A percentile compares a stretch with the other conserved stretches of the same genome.
These are phyloP conservation scores for Quillaja saponaria DNA, from an alignment of 306 rosid species.

Conservation along the genomic window DNA sequence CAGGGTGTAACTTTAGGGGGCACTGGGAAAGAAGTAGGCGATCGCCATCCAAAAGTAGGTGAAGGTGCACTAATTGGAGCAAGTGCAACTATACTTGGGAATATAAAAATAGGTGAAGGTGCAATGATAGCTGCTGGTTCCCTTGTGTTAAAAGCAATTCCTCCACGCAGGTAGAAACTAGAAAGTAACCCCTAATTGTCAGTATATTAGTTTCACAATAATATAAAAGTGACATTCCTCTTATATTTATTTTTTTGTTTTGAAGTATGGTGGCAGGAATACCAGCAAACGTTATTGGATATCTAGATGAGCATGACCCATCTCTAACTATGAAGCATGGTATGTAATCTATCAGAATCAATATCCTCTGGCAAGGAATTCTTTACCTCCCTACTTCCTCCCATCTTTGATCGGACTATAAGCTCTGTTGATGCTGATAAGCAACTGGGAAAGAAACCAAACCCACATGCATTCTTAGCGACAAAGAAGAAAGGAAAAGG, in stretches of 20 bases:
- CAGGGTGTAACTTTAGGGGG: constrained; percentile 97
- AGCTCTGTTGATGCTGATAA: constrained; percentile 5
- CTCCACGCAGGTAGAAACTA: constrained; percentile 77
- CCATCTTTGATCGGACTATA: neutral
- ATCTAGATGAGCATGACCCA: constrained; percentile 61
- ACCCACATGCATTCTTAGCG: too few relatives aligned
- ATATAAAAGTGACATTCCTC: constrained; percentile 20
- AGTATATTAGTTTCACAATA: neutral
- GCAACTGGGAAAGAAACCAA: too few relatives aligned
- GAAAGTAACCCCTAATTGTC: constrained; percentile 2
- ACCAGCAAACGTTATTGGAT: constrained; percentile 77
- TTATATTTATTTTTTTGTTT: constrained; percentile 20
- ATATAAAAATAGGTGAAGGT: constrained; percentile 78
- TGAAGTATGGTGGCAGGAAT: constrained; percentile 86
- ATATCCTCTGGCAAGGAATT: neutral
- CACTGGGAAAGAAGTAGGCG: constrained; percentile 77
- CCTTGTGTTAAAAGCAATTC: constrained; percentile 74
- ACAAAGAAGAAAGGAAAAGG: too few relatives aligned
- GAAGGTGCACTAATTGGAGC: constrained; percentile 93
- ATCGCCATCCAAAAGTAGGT: constrained; percentile 93
- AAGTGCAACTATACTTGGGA: constrained; percentile 81
- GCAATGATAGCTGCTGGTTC: constrained; percentile 91
- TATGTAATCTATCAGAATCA: constrained; percentile 35
- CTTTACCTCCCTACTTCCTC: neutral
- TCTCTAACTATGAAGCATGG: constrained; percentile 97